A percentile compares a stretch with the other conserved stretches of the same genome.
phyloP scores from a whole-genome alignment of 805 yeast genomes.

The Hanseniaspora thailandica region DNA sequence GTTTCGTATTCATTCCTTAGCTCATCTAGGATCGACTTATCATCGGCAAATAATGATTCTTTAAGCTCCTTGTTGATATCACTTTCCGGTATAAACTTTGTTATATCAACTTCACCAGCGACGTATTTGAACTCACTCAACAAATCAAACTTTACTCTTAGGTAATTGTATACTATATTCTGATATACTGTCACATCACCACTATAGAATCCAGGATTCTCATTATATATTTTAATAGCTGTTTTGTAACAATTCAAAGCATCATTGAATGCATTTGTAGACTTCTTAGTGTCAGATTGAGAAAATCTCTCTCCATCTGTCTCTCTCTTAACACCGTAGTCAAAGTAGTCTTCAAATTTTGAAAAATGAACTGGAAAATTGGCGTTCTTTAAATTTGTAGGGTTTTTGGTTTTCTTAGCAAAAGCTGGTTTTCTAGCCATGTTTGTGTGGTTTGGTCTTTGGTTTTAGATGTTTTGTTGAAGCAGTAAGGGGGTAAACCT shows the following conservation, averaged over 20 bases:
- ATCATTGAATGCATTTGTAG: constrained; percentile 22
- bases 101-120: constrained; percentile 25
- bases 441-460: not conserved
- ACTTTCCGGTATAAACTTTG: constrained; percentile 21
- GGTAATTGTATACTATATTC: constrained; percentile 25
- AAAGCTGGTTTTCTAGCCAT: constrained; percentile 14
- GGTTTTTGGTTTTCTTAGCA: not conserved
- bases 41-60: constrained; percentile 15
- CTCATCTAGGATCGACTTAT: constrained; percentile 6
- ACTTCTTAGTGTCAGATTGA: constrained; percentile 26
- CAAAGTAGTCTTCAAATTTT: constrained; percentile 26
- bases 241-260: constrained; percentile 26
- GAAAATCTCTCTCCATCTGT: constrained; percentile 31
- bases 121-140: constrained; percentile 25
- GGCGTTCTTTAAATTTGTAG: not conserved
- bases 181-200: constrained; percentile 29
- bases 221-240: constrained; percentile 21
- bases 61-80: constrained; percentile 20
- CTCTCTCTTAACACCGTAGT: constrained; percentile 26
- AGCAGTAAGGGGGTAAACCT: too few species aligned
- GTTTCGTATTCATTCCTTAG: not conserved
- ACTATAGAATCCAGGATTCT: constrained; percentile 17
- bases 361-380: not conserved
- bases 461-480: not conserved
- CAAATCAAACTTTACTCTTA: constrained; percentile 25